Conservation (phyloP, 768 basidiomycete genomes). For the Lyophyllum semitale region DNA sequence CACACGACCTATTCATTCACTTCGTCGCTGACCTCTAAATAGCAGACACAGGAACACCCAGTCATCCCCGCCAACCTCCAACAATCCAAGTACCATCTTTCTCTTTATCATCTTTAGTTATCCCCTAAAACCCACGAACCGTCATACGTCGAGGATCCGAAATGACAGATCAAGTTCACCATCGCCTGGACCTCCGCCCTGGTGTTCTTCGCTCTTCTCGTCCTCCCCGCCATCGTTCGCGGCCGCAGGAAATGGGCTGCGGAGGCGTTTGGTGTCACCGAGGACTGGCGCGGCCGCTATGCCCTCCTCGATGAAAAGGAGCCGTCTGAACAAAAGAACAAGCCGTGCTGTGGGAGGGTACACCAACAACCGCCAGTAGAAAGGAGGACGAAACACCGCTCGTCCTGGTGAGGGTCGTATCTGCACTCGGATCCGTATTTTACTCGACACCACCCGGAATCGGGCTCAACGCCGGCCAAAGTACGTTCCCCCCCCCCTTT, state of each 20-base stretch:
- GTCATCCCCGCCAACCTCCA: slow-evolving; percentile 59
- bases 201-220: slow-evolving; percentile 48
- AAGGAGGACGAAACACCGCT: slow-evolving; percentile 3
- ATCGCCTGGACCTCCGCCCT: slow-evolving; percentile 68
- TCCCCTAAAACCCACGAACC: neutral
- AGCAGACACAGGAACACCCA: slow-evolving; percentile 52
- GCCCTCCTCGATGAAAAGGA: slow-evolving; percentile 1
- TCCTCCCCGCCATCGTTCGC: slow-evolving; percentile 44
- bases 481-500: slow-evolving; percentile 12
- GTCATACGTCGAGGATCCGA: slow-evolving; percentile 76
- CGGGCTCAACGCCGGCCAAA: slow-evolving; percentile 58
- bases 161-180: slow-evolving; percentile 75
- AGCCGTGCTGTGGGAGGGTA: neutral
- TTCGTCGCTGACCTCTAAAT: no score
- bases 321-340: neutral
- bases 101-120: neutral
- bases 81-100: slow-evolving; percentile 60
- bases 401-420: slow-evolving; percentile 27
- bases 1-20: no score
- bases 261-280: slow-evolving; percentile 56
- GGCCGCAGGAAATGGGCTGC: slow-evolving; percentile 36
- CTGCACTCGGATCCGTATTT: slow-evolving; percentile 33
- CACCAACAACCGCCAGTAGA: neutral
- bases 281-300: slow-evolving; percentile 29
- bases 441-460: slow-evolving; percentile 55